Evolutionary conservation across 2,329 filamentous ascomycete species (phyloP), one percentile per base, ranked within the genome.

Genomic region (Trichoderma semiorbis): DNA sequence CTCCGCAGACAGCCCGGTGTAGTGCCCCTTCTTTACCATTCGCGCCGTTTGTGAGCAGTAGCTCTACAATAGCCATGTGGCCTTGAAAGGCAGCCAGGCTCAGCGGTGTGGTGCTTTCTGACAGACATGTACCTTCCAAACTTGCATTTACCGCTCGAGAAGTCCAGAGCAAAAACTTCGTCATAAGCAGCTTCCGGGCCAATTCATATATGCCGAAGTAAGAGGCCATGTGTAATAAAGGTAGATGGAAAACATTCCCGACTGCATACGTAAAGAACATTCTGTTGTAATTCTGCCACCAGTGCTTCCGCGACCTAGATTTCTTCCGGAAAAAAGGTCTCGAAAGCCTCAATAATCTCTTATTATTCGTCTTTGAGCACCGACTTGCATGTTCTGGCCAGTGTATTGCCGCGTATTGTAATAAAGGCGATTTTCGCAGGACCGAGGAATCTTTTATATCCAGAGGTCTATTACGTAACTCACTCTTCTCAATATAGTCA

Each of bases 141-240:
- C 0, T 4, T 10, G 5, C 3, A 21, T 47, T 21, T 21, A 47
- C 8, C 3, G 18, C 8, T n/a, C 5, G 18, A 21, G 43, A 4
- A 12, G 18, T 21, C 10, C 10, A 2, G n/a, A 6, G 10, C n/a
- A 5, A 12, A 3, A 0, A 1, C 6, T 12, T 6, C 0, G 7
- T 6, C n/a, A 12, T 50, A 21, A 50, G 10, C 43, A 50, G n/a
- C 43, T 21, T 1, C 43, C 43, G n/a, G 3, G 1, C 43, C 10
- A 50, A 21, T 12, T 1, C 5, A 50, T 12, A 21, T 11, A 50
- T 21, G 4, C 43, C 43, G 0, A 50, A 12, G 2, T 12, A 21
- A 50, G 43, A 50, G 5, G 10, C n/a, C 0, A 50, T 12, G 4
- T 50, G 43, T 50, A 50, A 50, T 5, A 50, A 21, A 21, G 18